A percentile compares a stretch with the other conserved stretches of the same genome.
Conservation (phyloP, 768 basidiomycete species). For the Pilatotrama ljubarskyi region DNA sequence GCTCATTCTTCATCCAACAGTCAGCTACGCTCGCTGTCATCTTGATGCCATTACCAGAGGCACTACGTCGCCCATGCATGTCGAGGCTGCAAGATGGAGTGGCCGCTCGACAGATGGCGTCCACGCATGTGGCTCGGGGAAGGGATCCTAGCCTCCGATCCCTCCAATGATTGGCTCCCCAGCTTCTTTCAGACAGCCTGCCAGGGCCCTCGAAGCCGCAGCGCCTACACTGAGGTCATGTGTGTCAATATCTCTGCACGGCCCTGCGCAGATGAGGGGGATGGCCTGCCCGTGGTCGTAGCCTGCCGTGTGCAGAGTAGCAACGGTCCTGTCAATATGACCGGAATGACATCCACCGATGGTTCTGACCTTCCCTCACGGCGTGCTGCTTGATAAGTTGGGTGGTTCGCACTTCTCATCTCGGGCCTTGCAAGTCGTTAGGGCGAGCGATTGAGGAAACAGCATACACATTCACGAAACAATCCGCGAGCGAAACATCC, state of each 20-base stretch:
- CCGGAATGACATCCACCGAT: too few relatives aligned
- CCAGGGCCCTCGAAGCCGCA: neutral
- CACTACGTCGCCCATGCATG: neutral
- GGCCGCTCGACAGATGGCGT: neutral
- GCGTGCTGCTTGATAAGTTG: too few relatives aligned
- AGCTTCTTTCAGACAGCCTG: neutral
- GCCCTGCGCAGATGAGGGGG: neutral
- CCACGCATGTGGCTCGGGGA: too few relatives aligned
- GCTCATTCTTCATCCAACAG: too few relatives aligned
- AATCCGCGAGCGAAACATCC: slow-evolving; percentile 18
- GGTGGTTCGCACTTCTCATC: neutral
- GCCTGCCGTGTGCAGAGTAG: neutral
- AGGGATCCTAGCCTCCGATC: too few relatives aligned
- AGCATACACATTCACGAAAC: slow-evolving; percentile 16
- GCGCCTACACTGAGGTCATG: neutral
- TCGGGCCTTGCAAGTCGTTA: neutral
- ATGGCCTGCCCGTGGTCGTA: neutral
- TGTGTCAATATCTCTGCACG: neutral
- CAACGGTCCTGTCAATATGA: neutral
- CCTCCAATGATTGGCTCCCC: neutral
- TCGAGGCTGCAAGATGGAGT: too few relatives aligned
- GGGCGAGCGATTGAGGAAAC: neutral
- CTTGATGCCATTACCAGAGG: neutral
- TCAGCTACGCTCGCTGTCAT: neutral
- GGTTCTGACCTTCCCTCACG: too few relatives aligned